These are phyloP conservation scores for Auriculariales sp. DNA, from an alignment of 768 basidiomycete species.

Conservation along the genomic window DNA sequence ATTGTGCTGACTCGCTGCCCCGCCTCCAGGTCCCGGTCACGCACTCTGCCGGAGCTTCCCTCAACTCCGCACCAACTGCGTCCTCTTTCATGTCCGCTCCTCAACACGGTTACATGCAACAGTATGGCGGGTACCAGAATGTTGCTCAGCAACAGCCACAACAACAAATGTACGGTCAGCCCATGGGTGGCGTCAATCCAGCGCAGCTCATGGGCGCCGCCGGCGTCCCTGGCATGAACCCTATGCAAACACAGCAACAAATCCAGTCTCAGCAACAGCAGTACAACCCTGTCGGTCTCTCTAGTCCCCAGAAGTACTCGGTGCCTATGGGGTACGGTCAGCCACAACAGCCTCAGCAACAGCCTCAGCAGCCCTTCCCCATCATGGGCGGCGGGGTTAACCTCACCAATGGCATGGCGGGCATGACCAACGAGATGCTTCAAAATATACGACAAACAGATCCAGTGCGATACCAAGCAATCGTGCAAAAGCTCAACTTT, in stretches of 20 bases:
- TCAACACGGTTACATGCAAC: too few species aligned
- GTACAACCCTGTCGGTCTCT: slow-evolving; percentile 1
- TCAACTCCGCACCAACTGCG: too few species aligned
- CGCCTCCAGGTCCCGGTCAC: too few species aligned
- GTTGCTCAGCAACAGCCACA: too few species aligned
- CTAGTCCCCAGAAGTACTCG: background rate
- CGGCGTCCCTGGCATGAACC: too few species aligned
- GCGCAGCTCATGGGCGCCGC: too few species aligned
- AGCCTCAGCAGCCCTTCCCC: slow-evolving; percentile 3
- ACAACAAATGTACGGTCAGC: too few species aligned
- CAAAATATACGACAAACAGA: background rate
- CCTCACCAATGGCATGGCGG: background rate
- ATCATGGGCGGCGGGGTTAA: slow-evolving; percentile 8
- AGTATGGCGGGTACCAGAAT: too few species aligned
- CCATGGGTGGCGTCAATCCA: too few species aligned
- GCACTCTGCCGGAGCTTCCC: too few species aligned
- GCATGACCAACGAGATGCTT: background rate
- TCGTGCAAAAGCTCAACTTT: background rate
- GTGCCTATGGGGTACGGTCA: background rate
- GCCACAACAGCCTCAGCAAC: slow-evolving; percentile 3
- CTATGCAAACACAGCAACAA: background rate
- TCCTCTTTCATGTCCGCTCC: too few species aligned
- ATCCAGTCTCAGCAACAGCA: slow-evolving; percentile 4
- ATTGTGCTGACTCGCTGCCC: too few species aligned
- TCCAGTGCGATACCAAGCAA: background rate